phyloP scores from a whole-genome alignment of 495 filamentous ascomycete genomes.

The Immersiella caudata region DNA sequence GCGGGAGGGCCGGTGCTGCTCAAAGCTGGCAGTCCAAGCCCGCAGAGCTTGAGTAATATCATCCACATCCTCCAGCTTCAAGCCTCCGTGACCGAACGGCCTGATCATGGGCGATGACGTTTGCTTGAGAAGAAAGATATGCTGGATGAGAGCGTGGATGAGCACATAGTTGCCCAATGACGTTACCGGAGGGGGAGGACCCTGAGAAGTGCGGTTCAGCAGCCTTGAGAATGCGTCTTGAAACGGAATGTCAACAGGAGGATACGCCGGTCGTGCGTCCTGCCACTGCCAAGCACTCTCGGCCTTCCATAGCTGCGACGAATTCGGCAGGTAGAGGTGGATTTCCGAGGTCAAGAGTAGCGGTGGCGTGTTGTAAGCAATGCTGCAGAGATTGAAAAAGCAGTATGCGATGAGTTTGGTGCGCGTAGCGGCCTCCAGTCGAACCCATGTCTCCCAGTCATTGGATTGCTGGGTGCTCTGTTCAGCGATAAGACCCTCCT shows the following conservation, averaged over 20 bases:
- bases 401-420: constrained; percentile 62
- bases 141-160: constrained; percentile 69
- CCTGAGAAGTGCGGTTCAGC: constrained; percentile 50
- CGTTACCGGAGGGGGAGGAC: constrained; percentile 56
- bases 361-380: constrained; percentile 61
- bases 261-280: constrained; percentile 47
- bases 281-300: constrained; percentile 55
- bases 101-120: constrained; percentile 51
- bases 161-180: constrained; percentile 69
- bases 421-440: constrained; percentile 53
- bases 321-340: constrained; percentile 61
- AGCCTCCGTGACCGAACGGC: constrained; percentile 48
- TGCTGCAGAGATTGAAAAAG: constrained; percentile 62
- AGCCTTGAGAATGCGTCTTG: constrained; percentile 54
- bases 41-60: constrained; percentile 61
- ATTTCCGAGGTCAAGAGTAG: constrained; percentile 65
- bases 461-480: constrained; percentile 37
- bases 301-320: constrained; percentile 56
- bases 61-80: constrained; percentile 58
- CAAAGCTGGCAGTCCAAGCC: constrained; percentile 66
- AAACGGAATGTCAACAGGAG: constrained; percentile 49
- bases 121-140: constrained; percentile 68
- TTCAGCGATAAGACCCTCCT: constrained; percentile 53
- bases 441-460: constrained; percentile 64
- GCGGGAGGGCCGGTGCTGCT: constrained; percentile 51